A percentile compares a stretch with the other conserved stretches of the same genome.
Evolutionary conservation across 2,329 filamentous ascomycete genomes (phyloP).

Genomic region (Colletotrichum abscissum): DNA sequence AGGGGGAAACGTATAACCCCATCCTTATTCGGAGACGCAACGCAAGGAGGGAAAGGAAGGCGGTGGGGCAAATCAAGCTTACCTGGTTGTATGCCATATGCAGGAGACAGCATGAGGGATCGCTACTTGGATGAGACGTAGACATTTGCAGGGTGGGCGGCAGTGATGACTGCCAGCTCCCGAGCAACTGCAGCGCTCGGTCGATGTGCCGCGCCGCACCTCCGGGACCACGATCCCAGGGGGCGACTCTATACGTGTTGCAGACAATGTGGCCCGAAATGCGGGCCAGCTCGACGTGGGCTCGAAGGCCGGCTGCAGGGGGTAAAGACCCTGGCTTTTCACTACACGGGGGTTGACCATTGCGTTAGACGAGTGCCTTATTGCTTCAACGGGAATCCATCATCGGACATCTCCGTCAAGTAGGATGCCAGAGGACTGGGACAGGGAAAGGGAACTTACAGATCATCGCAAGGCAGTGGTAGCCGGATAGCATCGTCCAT

Average conservation of each 20-base stretch:
- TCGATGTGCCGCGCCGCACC: slow-evolving; percentile 48
- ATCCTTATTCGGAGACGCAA: slow-evolving; percentile 8
- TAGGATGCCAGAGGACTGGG: not conserved
- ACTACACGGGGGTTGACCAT: slow-evolving; percentile 40
- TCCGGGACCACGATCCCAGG: slow-evolving; percentile 40
- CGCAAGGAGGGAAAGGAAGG: slow-evolving; percentile 41
- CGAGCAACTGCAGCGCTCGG: slow-evolving; percentile 53
- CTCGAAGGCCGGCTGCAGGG: slow-evolving; percentile 54
- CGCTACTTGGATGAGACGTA: slow-evolving; percentile 47
- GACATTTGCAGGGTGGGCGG: slow-evolving; percentile 51
- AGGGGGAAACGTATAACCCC: not conserved
- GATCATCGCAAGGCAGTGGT: slow-evolving; percentile 50
- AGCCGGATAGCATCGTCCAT: slow-evolving; percentile 60
- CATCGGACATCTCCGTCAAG: slow-evolving; percentile 6
- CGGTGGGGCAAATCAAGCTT: slow-evolving; percentile 15
- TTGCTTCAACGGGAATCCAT: slow-evolving; percentile 10
- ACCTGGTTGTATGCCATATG: slow-evolving; percentile 60
- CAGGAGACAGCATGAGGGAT: slow-evolving; percentile 56
- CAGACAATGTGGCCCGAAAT: slow-evolving; percentile 61
- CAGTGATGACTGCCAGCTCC: slow-evolving; percentile 52
- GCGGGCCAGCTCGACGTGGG: slow-evolving; percentile 58
- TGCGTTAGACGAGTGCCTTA: slow-evolving; percentile 7
- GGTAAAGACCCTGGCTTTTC: slow-evolving; percentile 47
- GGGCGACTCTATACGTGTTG: slow-evolving; percentile 56
- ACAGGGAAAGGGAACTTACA: slow-evolving; percentile 46